phyloP scores from a whole-genome alignment of 257 asterid genomes.

The Rhazya stricta region DNA sequence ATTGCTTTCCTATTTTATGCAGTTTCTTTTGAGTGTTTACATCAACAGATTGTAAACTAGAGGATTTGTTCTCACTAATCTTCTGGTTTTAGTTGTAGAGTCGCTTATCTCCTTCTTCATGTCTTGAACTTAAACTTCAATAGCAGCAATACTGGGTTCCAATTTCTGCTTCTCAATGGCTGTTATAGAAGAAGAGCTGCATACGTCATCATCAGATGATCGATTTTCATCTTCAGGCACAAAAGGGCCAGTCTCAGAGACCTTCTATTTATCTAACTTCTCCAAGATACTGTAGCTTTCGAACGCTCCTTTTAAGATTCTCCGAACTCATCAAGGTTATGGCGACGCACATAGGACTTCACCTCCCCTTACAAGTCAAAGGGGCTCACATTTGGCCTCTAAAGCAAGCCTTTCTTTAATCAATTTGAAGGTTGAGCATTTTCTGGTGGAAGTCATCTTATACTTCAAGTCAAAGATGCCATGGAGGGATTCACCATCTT shows the following conservation, averaged over 20 bases:
- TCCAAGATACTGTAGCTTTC: constrained; percentile 62
- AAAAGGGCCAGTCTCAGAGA: constrained; percentile 51
- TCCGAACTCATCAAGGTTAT: constrained; percentile 48
- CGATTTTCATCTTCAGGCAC: constrained; percentile 52
- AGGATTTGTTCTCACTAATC: constrained; percentile 36
- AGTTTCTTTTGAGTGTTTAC: constrained; percentile 43
- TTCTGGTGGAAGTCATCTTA: too few species aligned
- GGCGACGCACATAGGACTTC: constrained; percentile 49
- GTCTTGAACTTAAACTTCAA: constrained; percentile 35
- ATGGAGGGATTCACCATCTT: too few species aligned
- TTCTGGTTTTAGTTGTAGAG: constrained; percentile 31
- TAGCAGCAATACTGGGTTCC: constrained; percentile 32
- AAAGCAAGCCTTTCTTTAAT: constrained; percentile 81
- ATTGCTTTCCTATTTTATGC: constrained; percentile 52
- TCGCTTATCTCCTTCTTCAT: constrained; percentile 29
- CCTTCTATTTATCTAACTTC: constrained; percentile 45
- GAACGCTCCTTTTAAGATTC: constrained; percentile 53
- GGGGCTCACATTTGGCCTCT: constrained; percentile 90
- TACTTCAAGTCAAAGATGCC: too few species aligned
- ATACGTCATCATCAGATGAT: constrained; percentile 61
- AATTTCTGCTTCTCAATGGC: constrained; percentile 45
- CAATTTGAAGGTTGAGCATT: too few species aligned
- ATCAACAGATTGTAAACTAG: constrained; percentile 34
- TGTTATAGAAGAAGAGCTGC: constrained; percentile 48
- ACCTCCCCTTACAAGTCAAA: constrained; percentile 71